Evolutionary conservation across 2,329 filamentous ascomycete species (phyloP).

Genomic region (Penicillium psychrosexuale): DNA sequence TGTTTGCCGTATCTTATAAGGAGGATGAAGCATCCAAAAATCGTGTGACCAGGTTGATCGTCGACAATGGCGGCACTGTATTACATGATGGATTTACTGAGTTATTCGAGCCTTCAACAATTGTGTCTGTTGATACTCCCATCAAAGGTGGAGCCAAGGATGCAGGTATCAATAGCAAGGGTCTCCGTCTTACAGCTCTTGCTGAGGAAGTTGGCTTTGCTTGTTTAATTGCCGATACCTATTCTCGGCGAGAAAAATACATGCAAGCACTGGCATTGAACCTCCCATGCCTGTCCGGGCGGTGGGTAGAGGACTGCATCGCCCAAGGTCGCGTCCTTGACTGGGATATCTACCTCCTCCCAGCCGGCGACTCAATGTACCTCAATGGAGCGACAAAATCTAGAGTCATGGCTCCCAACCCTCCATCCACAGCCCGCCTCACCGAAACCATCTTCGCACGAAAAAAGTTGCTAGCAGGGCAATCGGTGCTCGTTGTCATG

Average conservation of each 20-base stretch:
- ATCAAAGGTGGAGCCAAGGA: slow-evolving; percentile 24
- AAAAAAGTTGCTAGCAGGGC: slow-evolving; percentile 61
- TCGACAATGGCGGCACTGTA: slow-evolving; percentile 67
- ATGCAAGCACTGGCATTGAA: slow-evolving; percentile 91
- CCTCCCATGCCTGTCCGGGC: slow-evolving; percentile 76
- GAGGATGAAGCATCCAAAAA: slow-evolving; percentile 57
- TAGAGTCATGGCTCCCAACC: slow-evolving; percentile 62
- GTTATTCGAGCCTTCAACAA: slow-evolving; percentile 60
- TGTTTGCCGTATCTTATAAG: slow-evolving; percentile 76
- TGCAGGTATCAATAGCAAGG: slow-evolving; percentile 15
- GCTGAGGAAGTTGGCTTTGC: slow-evolving; percentile 67
- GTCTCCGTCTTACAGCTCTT: slow-evolving; percentile 54
- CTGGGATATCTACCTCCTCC: slow-evolving; percentile 79
- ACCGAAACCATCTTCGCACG: slow-evolving; percentile 57
- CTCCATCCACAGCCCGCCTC: slow-evolving; percentile 56
- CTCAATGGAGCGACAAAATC: slow-evolving; percentile 76
- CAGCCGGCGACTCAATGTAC: slow-evolving; percentile 74
- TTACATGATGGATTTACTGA: slow-evolving; percentile 75
- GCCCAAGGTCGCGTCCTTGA: slow-evolving; percentile 60
- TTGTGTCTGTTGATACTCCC: slow-evolving; percentile 28
- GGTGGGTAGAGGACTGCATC: slow-evolving; percentile 76
- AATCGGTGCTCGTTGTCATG: slow-evolving; percentile 70
- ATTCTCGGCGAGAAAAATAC: slow-evolving; percentile 85
- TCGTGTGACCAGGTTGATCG: slow-evolving; percentile 61
- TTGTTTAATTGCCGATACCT: slow-evolving; percentile 78